A percentile compares a stretch with the other conserved stretches of the same genome.
These are phyloP conservation scores for Psidium friedrichsthalianum DNA, from an alignment of 345 rosid species.

Conservation along the genomic window DNA sequence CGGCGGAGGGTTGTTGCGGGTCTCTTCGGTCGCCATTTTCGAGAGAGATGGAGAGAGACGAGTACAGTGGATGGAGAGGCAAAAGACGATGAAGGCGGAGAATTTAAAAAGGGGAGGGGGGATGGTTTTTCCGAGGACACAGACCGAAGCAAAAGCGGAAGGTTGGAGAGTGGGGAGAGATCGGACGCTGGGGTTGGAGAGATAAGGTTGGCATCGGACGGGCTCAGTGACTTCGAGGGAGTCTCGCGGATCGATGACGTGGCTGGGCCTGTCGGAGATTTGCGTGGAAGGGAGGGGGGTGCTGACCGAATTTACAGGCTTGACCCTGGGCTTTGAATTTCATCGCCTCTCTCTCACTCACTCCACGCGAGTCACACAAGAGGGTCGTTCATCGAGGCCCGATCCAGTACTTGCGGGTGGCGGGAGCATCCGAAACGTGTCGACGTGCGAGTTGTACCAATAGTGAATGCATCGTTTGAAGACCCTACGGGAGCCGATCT, in stretches of 20 bases:
- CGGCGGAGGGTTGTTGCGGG: not conserved
- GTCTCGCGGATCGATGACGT: slow-evolving; percentile 18
- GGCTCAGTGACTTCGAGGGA: not conserved
- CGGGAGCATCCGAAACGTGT: not conserved
- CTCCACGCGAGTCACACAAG: too few species aligned
- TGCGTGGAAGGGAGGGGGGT: not conserved
- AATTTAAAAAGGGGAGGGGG: slow-evolving; percentile 10
- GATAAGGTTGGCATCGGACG: not conserved
- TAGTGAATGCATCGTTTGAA: not conserved
- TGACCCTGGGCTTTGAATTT: not conserved
- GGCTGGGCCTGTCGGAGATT: not conserved
- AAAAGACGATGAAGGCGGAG: not conserved
- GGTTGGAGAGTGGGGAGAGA: not conserved
- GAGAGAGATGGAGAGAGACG: not conserved
- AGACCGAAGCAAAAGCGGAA: not conserved
- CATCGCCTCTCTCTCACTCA: not conserved
- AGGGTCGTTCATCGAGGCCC: not conserved
- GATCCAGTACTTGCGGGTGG: not conserved
- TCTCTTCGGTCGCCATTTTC: slow-evolving; percentile 1
- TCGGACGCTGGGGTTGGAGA: slow-evolving; percentile 15
- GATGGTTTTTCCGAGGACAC: not conserved
- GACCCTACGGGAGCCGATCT: not conserved
- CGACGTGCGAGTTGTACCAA: not conserved
- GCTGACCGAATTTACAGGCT: not conserved
- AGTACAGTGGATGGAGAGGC: not conserved